Evolutionary conservation across 164 flowering plant genomes (phyloP).

Genomic region (Nelumbo lutea): DNA sequence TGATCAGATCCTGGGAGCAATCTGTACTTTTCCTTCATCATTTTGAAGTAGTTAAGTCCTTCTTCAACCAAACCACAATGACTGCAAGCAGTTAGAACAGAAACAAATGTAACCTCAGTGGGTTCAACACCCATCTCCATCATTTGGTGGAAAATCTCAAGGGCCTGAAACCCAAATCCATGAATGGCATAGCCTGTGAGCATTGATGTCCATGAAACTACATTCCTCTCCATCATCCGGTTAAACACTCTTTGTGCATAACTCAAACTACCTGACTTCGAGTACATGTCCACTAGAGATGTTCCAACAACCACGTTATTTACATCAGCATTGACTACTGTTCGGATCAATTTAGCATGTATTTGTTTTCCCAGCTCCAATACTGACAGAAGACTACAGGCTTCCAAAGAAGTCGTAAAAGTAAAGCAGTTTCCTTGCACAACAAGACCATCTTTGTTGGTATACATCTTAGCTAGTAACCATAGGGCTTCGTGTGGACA

Average conservation of each 20-base stretch:
- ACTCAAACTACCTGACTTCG: conserved; percentile 23
- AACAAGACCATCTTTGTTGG: conserved; percentile 4
- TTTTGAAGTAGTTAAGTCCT: conserved; percentile 26
- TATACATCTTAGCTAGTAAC: conserved; percentile 28
- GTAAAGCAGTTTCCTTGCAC: conserved; percentile 32
- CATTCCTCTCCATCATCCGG: conserved; percentile 24
- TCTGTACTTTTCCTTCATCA: conserved; percentile 30
- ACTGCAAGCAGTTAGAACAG: conserved; percentile 33
- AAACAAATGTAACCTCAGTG: conserved; percentile 36
- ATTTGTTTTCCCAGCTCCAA: conserved; percentile 31
- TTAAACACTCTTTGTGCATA: conserved; percentile 20
- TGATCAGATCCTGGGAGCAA: conserved; percentile 27
- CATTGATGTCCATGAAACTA: conserved; percentile 33
- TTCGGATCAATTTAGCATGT: conserved; percentile 31
- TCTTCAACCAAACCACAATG: conserved; percentile 35
- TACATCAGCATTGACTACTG: conserved; percentile 7
- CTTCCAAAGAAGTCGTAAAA: conserved; percentile 26
- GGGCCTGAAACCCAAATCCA: conserved; percentile 28
- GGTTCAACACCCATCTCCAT: conserved; percentile 26
- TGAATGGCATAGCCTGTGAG: conserved; percentile 33
- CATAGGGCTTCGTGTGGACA: conserved; percentile 24
- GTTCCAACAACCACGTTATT: conserved; percentile 26
- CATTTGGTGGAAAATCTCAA: conserved; percentile 30
- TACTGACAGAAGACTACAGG: conserved; percentile 27
- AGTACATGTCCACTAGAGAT: conserved; percentile 37